Conservation (phyloP, 108 stramenopile species). For the Aurantiochytrium sp. region DNA sequence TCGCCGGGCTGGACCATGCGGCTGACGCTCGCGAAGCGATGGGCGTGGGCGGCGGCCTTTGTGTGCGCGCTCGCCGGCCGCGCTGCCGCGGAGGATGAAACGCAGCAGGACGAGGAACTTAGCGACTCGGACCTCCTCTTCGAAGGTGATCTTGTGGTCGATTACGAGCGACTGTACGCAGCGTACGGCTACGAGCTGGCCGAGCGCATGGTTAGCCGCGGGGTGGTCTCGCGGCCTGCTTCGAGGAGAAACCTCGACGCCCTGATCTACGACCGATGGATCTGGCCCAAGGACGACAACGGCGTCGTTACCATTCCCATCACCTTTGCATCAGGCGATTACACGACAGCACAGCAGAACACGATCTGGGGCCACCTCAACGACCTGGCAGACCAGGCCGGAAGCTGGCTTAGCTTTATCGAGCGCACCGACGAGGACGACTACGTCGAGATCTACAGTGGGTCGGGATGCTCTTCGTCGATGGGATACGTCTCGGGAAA, state of each 20-base stretch:
- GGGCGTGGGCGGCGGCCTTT: too few species aligned
- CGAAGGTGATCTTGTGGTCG: neutral
- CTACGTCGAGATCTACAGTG: neutral
- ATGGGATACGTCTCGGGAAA: neutral
- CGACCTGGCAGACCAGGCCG: neutral
- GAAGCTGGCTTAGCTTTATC: neutral
- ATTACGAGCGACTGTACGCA: neutral
- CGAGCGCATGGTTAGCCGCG: neutral
- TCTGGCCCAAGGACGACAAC: neutral
- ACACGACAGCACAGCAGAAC: neutral
- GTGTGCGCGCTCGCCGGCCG: too few species aligned
- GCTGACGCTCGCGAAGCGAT: too few species aligned
- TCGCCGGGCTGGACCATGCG: too few species aligned
- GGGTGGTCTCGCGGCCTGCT: neutral
- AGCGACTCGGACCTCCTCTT: neutral
- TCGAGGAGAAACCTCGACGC: neutral
- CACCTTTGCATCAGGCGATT: neutral
- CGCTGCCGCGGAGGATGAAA: neutral
- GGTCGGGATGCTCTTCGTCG: neutral
- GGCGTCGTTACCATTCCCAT: neutral
- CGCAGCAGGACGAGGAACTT: neutral
- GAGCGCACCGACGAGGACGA: neutral
- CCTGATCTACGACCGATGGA: neutral
- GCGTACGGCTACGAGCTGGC: neutral
- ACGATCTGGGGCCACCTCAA: neutral